These are phyloP conservation scores for Leishmania tropica DNA, from an alignment of 208 protist species.

Conservation along the genomic window DNA sequence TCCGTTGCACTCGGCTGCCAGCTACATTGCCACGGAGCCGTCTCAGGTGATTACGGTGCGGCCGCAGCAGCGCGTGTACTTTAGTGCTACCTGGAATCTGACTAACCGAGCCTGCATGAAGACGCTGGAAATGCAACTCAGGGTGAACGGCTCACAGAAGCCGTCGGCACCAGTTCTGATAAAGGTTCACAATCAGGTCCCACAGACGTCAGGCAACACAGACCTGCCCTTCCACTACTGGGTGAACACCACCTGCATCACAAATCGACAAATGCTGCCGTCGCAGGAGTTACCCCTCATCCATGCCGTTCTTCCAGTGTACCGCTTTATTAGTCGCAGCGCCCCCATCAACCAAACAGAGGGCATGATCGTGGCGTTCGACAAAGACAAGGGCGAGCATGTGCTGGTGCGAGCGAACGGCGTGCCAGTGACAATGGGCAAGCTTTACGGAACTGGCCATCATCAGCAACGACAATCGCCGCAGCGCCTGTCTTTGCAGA, in stretches of 20 bases:
- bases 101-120: conserved; percentile 62
- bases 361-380: conserved; percentile 78
- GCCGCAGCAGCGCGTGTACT: conserved; percentile 88
- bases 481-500: conserved; percentile 4
- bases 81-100: conserved; percentile 77
- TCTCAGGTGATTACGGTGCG: conserved; percentile 82
- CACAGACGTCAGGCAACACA: conserved; percentile 48
- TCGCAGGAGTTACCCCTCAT: conserved; percentile 84
- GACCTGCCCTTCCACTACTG: conserved; percentile 88
- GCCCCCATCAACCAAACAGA: conserved; percentile 49
- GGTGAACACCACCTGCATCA: conserved; percentile 83
- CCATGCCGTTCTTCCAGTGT: conserved; percentile 70
- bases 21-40: conserved; percentile 72
- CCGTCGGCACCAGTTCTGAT: conserved; percentile 78
- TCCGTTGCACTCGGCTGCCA: conserved; percentile 49
- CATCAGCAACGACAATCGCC: not conserved
- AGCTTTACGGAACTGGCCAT: conserved; percentile 13
- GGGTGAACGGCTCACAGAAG: conserved; percentile 76
- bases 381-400: conserved; percentile 77
- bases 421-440: conserved; percentile 64
- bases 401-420: conserved; percentile 78
- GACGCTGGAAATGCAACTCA: conserved; percentile 71
- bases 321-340: conserved; percentile 58
- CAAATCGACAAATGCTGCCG: conserved; percentile 75
- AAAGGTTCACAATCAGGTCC: conserved; percentile 68